A percentile compares a stretch with the other conserved stretches of the same genome.
Evolutionary conservation across 2,329 filamentous ascomycete species (phyloP).

Genomic region (Leptoxyphium fumago): DNA sequence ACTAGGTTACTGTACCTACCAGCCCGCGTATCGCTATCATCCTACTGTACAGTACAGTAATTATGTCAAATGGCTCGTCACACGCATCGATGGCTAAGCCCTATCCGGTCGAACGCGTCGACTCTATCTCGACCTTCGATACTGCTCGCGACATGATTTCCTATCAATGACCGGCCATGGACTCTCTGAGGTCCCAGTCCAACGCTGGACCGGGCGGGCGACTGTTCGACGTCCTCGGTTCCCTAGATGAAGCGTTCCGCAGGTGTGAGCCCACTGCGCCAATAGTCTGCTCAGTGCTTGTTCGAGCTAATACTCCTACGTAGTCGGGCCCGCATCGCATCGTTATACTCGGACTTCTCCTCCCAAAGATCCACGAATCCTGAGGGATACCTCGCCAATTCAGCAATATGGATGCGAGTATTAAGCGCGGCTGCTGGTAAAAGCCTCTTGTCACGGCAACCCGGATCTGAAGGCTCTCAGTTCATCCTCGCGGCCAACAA

Average conservation of each 20-base stretch:
- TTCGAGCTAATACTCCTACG: neutral
- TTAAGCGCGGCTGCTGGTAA: conserved; percentile 53
- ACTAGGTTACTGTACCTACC: too few relatives aligned
- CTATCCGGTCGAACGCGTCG: neutral
- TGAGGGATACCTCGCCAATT: conserved; percentile 70
- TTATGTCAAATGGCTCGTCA: too few relatives aligned
- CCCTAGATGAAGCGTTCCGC: conserved; percentile 35
- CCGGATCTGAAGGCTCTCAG: conserved; percentile 28
- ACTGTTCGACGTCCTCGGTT: conserved; percentile 46
- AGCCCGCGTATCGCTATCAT: too few relatives aligned
- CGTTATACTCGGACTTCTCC: conserved; percentile 78
- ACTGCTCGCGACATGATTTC: neutral
- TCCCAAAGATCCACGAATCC: conserved; percentile 62
- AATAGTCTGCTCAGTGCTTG: neutral
- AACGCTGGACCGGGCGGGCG: neutral
- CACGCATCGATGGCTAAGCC: neutral
- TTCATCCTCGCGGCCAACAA: conserved; percentile 41
- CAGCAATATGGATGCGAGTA: conserved; percentile 62
- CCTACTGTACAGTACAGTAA: too few relatives aligned
- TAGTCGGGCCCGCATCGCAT: conserved; percentile 58
- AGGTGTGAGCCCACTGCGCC: conserved; percentile 21
- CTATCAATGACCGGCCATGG: too few relatives aligned
- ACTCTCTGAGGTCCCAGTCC: too few relatives aligned
- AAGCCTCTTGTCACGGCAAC: conserved; percentile 39
- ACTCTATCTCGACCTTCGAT: neutral